A percentile compares a stretch with the other conserved stretches of the same genome.
These are phyloP conservation scores for Eutrema japonicum DNA, from an alignment of 345 rosid species.

Conservation along the genomic window DNA sequence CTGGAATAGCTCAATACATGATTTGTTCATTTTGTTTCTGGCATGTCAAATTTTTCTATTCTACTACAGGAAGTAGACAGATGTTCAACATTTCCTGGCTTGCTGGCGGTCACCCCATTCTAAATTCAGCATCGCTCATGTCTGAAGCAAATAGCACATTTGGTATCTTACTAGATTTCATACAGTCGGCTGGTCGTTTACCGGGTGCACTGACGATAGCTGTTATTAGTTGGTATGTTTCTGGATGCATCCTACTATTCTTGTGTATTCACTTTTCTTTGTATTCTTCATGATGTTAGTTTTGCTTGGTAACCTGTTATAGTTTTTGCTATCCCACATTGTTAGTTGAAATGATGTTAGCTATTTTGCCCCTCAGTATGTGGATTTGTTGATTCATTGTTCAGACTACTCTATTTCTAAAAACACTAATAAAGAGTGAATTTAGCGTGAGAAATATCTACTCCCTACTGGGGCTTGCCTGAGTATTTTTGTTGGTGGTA, in stretches of 20 bases:
- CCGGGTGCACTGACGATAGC: constrained; percentile 73
- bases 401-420: neutral
- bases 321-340: constrained; percentile 21
- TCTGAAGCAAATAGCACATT: constrained; percentile 71
- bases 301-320: constrained; percentile 25
- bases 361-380: neutral
- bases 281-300: constrained; percentile 17
- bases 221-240: constrained; percentile 82
- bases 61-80: constrained; percentile 57
- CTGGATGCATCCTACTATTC: constrained; percentile 33
- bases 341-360: constrained; percentile 14
- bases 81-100: constrained; percentile 78
- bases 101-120: constrained; percentile 66
- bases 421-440: constrained; percentile 16
- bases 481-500: constrained; percentile 3
- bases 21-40: constrained; percentile 22
- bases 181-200: constrained; percentile 60
- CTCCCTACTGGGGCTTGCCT: neutral
- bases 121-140: constrained; percentile 64
- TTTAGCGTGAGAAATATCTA: constrained; percentile 13
- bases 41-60: constrained; percentile 32
- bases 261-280: constrained; percentile 26
- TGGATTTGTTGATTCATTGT: constrained; percentile 2
- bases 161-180: constrained; percentile 59
- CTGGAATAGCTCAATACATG: constrained; percentile 11